phyloP scores from a whole-genome alignment of 2,329 filamentous ascomycete species.

The Mycosphaerella sp. region DNA sequence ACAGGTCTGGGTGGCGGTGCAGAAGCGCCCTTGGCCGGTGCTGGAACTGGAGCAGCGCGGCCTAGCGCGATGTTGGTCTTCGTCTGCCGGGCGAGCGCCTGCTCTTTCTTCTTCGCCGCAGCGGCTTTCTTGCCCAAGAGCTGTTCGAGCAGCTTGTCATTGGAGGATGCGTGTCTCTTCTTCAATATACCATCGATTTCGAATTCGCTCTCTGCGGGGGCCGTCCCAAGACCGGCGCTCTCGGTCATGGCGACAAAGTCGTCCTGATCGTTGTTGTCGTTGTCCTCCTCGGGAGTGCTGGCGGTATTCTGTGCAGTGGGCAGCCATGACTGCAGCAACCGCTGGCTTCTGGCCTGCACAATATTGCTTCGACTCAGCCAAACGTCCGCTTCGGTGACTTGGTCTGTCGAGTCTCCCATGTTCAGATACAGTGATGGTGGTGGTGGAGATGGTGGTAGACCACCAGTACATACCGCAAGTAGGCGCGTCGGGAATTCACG shows the following conservation, averaged over 20 bases:
- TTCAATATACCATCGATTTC: conserved; percentile 35
- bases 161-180: conserved; percentile 35
- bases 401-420: conserved; percentile 4
- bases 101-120: conserved; percentile 28
- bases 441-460: neutral
- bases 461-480: neutral
- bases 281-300: conserved; percentile 12
- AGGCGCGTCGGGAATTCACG: no score
- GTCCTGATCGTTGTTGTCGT: conserved; percentile 50
- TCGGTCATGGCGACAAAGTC: conserved; percentile 40
- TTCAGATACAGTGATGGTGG: neutral
- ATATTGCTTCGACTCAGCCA: conserved; percentile 51
- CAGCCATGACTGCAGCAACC: conserved; percentile 52
- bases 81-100: conserved; percentile 12
- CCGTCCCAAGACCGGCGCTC: conserved; percentile 15
- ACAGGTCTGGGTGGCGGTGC: neutral
- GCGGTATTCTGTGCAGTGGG: conserved; percentile 30
- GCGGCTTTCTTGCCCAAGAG: conserved; percentile 41
- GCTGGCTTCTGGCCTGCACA: conserved; percentile 48
- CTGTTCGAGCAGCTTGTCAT: conserved; percentile 39
- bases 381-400: conserved; percentile 39
- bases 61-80: conserved; percentile 14
- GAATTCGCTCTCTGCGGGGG: conserved; percentile 8
- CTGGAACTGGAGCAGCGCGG: conserved; percentile 10
- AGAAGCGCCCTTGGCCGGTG: neutral